phyloP scores from a whole-genome alignment of 2,329 filamentous ascomycete species.

The Lachnum nothofagi region DNA sequence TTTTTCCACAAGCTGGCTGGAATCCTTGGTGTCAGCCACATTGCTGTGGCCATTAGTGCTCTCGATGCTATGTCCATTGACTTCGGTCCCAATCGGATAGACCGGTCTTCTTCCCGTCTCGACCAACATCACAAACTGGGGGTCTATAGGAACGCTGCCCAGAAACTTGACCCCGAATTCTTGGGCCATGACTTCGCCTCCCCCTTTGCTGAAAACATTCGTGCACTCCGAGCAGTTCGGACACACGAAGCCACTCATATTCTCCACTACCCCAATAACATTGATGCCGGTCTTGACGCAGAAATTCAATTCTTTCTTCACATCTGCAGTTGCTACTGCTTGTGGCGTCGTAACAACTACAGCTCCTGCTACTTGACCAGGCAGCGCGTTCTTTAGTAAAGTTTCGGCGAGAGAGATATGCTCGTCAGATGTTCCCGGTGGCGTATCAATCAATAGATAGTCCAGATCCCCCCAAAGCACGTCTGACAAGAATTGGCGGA shows the following conservation, averaged over 20 bases:
- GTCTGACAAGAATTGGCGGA: conserved; percentile 89
- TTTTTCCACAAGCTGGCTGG: conserved; percentile 58
- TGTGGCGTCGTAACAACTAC: conserved; percentile 96
- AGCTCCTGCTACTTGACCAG: conserved; percentile 73
- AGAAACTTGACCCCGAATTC: conserved; percentile 82
- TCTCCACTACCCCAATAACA: conserved; percentile 88
- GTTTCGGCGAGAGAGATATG: conserved; percentile 93
- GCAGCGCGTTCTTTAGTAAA: conserved; percentile 57
- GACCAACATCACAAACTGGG: conserved; percentile 81
- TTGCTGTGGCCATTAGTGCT: conserved; percentile 27
- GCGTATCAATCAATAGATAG: conserved; percentile 90
- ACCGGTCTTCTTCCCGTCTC: conserved; percentile 64
- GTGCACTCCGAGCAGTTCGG: conserved; percentile 78
- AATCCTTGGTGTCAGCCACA: conserved; percentile 33
- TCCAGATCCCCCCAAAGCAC: conserved; percentile 86
- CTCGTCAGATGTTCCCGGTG: conserved; percentile 92
- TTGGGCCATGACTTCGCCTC: conserved; percentile 80
- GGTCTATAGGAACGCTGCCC: conserved; percentile 85
- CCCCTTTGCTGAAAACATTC: conserved; percentile 87
- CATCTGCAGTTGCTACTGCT: conserved; percentile 86
- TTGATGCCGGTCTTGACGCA: conserved; percentile 77
- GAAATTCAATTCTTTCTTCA: conserved; percentile 82
- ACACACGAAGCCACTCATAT: conserved; percentile 92
- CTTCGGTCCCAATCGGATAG: conserved; percentile 63
- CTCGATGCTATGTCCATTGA: conserved; percentile 52